Base-by-base conservation (phyloP, 768 basidiomycete genomes). In the Termitomyces sp. region DNA sequence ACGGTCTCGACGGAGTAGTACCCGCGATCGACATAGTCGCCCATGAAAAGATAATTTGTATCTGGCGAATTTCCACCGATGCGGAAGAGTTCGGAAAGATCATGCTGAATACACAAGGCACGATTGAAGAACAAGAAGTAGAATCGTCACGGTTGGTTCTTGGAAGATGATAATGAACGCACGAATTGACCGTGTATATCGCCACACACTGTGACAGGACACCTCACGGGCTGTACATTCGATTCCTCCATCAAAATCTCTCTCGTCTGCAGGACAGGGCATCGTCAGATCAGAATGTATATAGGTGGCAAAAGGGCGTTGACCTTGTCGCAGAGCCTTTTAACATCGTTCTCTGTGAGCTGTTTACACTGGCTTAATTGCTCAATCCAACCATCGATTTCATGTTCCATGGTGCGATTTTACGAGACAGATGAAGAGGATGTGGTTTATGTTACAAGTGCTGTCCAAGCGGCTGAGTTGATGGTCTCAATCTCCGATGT, bases 171-270 rank as follows among this genome's bases (percentile, higher is more conserved):
- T 59, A 65, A 53, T 36, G 56, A 65, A 89, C 95, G 78, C 76
- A 98, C 96, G 76, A 99, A 99, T 86, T 99, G 97, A 50, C 97
- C 97, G 72, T 99, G 97, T 63, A 99, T 98, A 77, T 99, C 97
- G 60, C 97, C 97, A 70, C 97, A 99, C 60, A 99, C 97, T 51
- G 97, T 99, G 65, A 99, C 97, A 33, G 97, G 97, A 79, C 96
- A 98, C 75, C 91, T 82, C 56, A 99, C 97, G 22, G 95, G 95
- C 75, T 98, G 96, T 2, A 99, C 97, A 72, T 99, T 99, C 34
- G 93, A 95, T 79, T 99, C 97, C 69, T 97, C 96, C 90, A 97
- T 95, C 73, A 99, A 75, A 66, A 99, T 96, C 77, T 98, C 97
- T 70, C 96, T 84, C 56, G 97, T 95, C 97, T 99, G 70, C 22